phyloP scores from a whole-genome alignment of 1,284 basidiomycete genomes.

The Ustilago xerochloae region DNA sequence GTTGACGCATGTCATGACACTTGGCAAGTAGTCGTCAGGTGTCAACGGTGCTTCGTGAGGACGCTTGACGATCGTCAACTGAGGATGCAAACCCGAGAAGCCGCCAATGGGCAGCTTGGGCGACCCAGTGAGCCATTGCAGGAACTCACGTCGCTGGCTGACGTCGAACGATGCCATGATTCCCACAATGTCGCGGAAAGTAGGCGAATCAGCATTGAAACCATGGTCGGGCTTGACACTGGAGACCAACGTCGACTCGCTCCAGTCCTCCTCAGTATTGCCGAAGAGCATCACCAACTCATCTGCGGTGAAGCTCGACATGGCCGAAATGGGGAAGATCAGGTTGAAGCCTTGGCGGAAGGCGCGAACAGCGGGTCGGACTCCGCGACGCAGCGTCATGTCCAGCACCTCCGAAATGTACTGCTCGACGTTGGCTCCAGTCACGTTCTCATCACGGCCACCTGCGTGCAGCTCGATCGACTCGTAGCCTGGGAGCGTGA shows the following conservation, averaged over 20 bases:
- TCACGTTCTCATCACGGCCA: slow-evolving; percentile 82
- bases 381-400: slow-evolving; percentile 66
- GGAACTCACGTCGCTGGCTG: slow-evolving; percentile 81
- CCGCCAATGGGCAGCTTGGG: slow-evolving; percentile 79
- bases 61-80: slow-evolving; percentile 95
- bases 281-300: slow-evolving; percentile 94
- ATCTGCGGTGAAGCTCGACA: slow-evolving; percentile 91
- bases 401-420: slow-evolving; percentile 77
- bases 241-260: slow-evolving; percentile 80
- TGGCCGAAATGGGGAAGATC: slow-evolving; percentile 89
- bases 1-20: slow-evolving; percentile 98
- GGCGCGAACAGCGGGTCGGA: slow-evolving; percentile 58
- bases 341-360: slow-evolving; percentile 72
- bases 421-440: slow-evolving; percentile 84
- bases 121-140: slow-evolving; percentile 97
- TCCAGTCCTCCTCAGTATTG: slow-evolving; percentile 81
- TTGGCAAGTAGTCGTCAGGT: slow-evolving; percentile 94
- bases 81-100: slow-evolving; percentile 92
- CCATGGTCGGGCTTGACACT: slow-evolving; percentile 97
- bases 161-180: slow-evolving; percentile 85
- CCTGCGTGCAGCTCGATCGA: slow-evolving; percentile 88
- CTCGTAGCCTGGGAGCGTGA: slow-evolving; percentile 89
- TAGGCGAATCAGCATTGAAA: slow-evolving; percentile 90
- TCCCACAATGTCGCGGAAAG: slow-evolving; percentile 86
- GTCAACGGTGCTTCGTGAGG: slow-evolving; percentile 82